Conservation (phyloP, 345 rosid species). For the Murraya paniculata region DNA sequence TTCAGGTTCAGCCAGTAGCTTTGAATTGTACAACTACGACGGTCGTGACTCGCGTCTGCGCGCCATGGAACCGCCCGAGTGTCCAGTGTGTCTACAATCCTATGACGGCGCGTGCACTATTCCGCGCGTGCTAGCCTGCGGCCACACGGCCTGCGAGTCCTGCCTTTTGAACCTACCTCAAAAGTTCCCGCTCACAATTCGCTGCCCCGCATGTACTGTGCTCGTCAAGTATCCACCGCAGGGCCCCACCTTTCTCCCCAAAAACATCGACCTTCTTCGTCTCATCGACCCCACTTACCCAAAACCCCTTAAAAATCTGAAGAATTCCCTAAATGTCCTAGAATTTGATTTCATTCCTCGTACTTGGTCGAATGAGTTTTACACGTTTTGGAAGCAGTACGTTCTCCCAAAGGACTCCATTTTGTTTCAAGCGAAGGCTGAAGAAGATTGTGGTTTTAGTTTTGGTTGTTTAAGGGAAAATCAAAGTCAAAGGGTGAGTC, state of each 20-base stretch:
- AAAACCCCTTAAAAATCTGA: constrained; percentile 12
- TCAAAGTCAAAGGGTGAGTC: constrained; percentile 37
- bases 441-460: constrained; percentile 12
- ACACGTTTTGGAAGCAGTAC: constrained; percentile 57
- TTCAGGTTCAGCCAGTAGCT: background rate
- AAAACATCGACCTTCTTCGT: constrained; percentile 80
- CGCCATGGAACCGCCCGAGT: constrained; percentile 67
- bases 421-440: constrained; percentile 13
- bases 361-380: constrained; percentile 67
- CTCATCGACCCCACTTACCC: constrained; percentile 26
- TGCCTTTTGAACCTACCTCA: constrained; percentile 67
- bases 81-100: constrained; percentile 78
- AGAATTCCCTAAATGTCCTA: constrained; percentile 10
- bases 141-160: constrained; percentile 76
- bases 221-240: constrained; percentile 74
- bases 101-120: constrained; percentile 57
- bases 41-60: background rate
- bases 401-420: constrained; percentile 47
- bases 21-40: background rate
- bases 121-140: constrained; percentile 84
- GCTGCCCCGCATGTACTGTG: constrained; percentile 86
- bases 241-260: constrained; percentile 76
- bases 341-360: constrained; percentile 37
- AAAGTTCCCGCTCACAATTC: constrained; percentile 57
- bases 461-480: constrained; percentile 16